Evolutionary conservation across 2,329 filamentous ascomycete genomes (phyloP), one percentile per base, ranked within the genome.

Genomic region (Calonectria pteridis): DNA sequence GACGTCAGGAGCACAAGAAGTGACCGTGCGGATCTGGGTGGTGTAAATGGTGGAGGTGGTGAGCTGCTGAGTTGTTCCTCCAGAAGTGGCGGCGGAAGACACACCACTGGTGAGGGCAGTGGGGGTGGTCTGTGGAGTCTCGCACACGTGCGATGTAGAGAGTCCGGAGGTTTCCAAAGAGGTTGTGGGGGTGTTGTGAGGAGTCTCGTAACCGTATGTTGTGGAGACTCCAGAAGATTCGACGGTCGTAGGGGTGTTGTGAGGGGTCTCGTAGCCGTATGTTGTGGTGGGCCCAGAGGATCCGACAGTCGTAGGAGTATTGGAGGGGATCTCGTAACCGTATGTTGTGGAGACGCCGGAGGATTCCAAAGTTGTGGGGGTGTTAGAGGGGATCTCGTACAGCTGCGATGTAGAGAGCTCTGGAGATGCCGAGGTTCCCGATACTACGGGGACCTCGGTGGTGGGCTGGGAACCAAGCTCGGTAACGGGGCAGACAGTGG

Each of bases 401-500:
- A 59, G 33, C 6, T 26, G 33, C 14, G 55, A 28, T 14, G 55
- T 62, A 10, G 55, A 35, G 33, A 40, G 33, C 23, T 62, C 55
- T 0, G 10, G 31, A 6, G 51, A 35, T 59, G 20, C 35, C 33
- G 50, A 33, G 18, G 31, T 23, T 51, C 67, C 50, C 16, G 59
- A 53, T 13, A 46, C 26, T 13, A 29, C 23, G 5, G 73, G 53
- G 51, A 55, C 37, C 53, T 67, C 51, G 20, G 16, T 29, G 9
- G 69, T 71, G 20, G 68, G 68, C 29, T 55, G 49, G 28, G 71
- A 66, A 29, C 58, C 50, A 26, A 70, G 63, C 23, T 76, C 73
- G 7, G 77, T 78, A 14, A 79, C 77, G 11, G 78, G 78, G 55
- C 78, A 79, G 35, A 79, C 26, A 0, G 78, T 79, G 23, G 78